Base-by-base conservation (phyloP, 441 rosid species). In the Pelargonium myrrhifolium region DNA sequence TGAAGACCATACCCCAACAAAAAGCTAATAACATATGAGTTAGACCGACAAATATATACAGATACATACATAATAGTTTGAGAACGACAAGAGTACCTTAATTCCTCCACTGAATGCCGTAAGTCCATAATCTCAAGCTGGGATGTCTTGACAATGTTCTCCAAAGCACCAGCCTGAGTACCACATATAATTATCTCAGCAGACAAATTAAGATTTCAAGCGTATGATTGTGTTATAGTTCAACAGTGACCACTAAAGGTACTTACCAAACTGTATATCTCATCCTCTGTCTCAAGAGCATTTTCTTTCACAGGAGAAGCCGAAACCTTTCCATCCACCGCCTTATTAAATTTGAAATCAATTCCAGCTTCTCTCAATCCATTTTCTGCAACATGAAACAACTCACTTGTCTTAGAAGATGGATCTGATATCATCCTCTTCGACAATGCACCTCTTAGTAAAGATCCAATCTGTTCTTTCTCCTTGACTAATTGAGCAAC, bases 101-200 rank as follows among this genome's bases (percentile, higher is more conserved):
- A 76, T 83, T 87, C 90, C 66, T 87, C 96, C 71, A 81, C 83
- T 12, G 84, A 76, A 79, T 88, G 96, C 75, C 72, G 86, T 56
- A 89, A 83, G 73, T 86, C 92, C 65, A 87, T 76, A 59, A 91
- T 88, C 84, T 93, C 88, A 58, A 91, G 85, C 77, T 93, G 99
- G 64, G 97, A 88, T 83, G 81, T 83, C 83, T 91, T 89, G 56
- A 91, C 87, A 64, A 93, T 88, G 77, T 87, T 89, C 88, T 91
- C 97, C 84, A 91, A 75, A 62, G 99, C 85, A 73, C 86, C 91
- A 67, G 97, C 97, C 97, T 93, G 80, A 64, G 75, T 56, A 65
- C 58, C 68, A 69, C 53, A 68, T 9, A 68, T 53, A 39, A 71
- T 22, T 66, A 14, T 47, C 64, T 72, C 65, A 65, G 47, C 51